Percentiles rank a stretch among this genome's conserved stretches.
phyloP scores from a whole-genome alignment of 345 rosid genomes.

The Eutrema heterophyllum region DNA sequence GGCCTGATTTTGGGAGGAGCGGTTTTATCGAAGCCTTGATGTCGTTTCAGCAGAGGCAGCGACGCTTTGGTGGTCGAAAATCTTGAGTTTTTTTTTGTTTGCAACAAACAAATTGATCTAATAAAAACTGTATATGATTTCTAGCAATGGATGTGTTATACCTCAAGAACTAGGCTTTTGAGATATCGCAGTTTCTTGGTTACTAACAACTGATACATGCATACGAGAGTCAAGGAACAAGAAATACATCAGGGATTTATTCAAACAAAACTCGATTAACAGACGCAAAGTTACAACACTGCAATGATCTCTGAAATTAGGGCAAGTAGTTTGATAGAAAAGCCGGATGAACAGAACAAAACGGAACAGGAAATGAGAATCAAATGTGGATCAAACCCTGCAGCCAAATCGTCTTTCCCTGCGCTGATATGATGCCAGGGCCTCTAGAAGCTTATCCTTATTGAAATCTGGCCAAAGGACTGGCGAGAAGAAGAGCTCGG shows the following conservation, averaged over 20 bases:
- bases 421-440: conserved; percentile 47
- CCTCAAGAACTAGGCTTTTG: background rate
- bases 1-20: conserved; percentile 75
- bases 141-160: background rate
- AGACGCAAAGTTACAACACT: background rate
- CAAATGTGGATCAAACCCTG: background rate
- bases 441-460: conserved; percentile 40
- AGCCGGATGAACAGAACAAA: background rate
- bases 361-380: no score
- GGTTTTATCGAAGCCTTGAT: conserved; percentile 55
- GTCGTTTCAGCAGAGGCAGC: conserved; percentile 64
- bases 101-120: background rate
- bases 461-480: conserved; percentile 74
- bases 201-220: background rate
- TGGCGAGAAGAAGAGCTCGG: conserved; percentile 53
- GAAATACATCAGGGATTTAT: background rate
- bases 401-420: background rate
- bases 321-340: background rate
- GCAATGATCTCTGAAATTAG: background rate
- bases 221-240: background rate
- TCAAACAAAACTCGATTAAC: background rate
- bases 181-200: conserved; percentile 1
- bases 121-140: conserved; percentile 9
- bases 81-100: conserved; percentile 5
- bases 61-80: conserved; percentile 60